Conservation (phyloP, 106 monocot species). For the Dactylorhiza incarnata region DNA sequence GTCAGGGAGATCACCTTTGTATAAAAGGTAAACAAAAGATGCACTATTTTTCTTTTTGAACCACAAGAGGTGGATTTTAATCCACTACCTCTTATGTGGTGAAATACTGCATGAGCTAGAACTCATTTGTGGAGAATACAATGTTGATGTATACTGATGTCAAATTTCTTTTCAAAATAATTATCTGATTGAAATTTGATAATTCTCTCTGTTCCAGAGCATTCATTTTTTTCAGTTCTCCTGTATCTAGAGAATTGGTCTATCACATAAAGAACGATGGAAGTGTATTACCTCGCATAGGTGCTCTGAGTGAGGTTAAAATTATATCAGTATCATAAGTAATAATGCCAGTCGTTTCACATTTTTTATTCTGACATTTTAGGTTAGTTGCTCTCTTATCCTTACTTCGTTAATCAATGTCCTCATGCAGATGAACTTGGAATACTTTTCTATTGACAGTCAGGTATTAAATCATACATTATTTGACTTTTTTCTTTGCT, state of each 20-base stretch:
- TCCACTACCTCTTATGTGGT: too few species aligned
- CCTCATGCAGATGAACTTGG: conserved; percentile 91
- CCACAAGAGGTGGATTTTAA: too few species aligned
- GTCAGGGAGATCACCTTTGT: conserved; percentile 88
- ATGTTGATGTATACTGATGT: not conserved
- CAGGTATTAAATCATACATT: conserved; percentile 50
- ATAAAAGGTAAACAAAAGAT: conserved; percentile 59
- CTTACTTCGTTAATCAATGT: not conserved
- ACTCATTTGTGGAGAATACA: too few species aligned
- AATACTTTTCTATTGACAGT: conserved; percentile 95
- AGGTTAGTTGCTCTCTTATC: not conserved
- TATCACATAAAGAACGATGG: conserved; percentile 62
- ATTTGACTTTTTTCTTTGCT: not conserved
- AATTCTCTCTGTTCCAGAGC: conserved; percentile 46
- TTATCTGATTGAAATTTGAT: conserved; percentile 3
- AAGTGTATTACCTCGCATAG: conserved; percentile 78
- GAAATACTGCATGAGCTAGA: too few species aligned
- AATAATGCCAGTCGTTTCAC: not conserved
- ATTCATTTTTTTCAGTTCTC: conserved; percentile 95
- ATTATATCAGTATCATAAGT: not conserved
- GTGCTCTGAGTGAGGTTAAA: conserved; percentile 92
- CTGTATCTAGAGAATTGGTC: conserved; percentile 69
- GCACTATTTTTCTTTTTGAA: not conserved
- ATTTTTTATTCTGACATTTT: not conserved
- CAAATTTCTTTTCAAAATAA: not conserved